Conservation (phyloP, 352 stramenopile genomes). For the Phytophthora pini region DNA sequence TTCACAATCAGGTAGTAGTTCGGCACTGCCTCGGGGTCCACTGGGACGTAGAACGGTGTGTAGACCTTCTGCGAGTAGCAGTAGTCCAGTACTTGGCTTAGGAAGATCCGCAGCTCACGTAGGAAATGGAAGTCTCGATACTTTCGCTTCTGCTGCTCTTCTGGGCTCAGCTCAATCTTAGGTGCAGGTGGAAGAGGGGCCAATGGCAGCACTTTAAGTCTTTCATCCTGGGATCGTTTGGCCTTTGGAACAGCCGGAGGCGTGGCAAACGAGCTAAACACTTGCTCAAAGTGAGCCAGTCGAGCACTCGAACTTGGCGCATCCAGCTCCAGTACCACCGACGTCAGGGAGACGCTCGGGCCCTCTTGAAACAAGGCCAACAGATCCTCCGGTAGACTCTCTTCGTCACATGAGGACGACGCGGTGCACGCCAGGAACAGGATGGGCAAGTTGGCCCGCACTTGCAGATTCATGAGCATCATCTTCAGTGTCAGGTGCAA, state of each 20-base stretch:
- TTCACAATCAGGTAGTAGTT: constrained; percentile 92
- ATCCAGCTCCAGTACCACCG: constrained; percentile 53
- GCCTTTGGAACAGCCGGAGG: constrained; percentile 37
- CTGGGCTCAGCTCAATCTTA: constrained; percentile 38
- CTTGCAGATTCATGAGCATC: constrained; percentile 81
- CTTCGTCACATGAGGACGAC: constrained; percentile 32
- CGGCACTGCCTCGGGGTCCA: constrained; percentile 80
- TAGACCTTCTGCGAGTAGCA: constrained; percentile 75
- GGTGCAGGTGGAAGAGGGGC: constrained; percentile 51
- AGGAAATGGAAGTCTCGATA: constrained; percentile 86
- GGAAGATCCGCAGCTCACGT: constrained; percentile 89
- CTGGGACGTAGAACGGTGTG: constrained; percentile 71
- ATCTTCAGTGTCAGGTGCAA: constrained; percentile 84
- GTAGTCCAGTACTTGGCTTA: constrained; percentile 86
- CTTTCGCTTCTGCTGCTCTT: constrained; percentile 53
- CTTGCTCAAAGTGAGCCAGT: constrained; percentile 64
- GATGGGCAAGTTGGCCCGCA: constrained; percentile 69
- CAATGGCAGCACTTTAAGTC: constrained; percentile 63
- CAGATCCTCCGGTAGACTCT: constrained; percentile 53
- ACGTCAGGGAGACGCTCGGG: constrained; percentile 46
- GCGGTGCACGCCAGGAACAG: constrained; percentile 82
- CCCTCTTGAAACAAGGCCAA: constrained; percentile 67
- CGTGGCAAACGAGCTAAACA: constrained; percentile 63
- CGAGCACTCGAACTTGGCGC: constrained; percentile 37
- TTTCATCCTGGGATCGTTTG: constrained; percentile 34